A percentile compares a stretch with the other conserved stretches of the same genome.
phyloP scores from a whole-genome alignment of 257 asterid genomes.

The Salvia splendens region DNA sequence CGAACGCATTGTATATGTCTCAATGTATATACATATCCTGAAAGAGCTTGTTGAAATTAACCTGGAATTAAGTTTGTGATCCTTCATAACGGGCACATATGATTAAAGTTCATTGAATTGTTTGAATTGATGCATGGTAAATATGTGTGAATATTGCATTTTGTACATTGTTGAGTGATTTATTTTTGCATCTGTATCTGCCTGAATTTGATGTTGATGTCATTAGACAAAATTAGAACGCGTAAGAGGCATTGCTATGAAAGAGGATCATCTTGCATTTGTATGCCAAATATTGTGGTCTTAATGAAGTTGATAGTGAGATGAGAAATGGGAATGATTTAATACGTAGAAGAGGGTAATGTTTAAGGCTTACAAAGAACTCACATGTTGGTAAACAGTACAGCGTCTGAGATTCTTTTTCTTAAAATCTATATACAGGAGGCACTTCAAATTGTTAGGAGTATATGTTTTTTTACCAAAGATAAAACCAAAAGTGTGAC shows the following conservation, averaged over 20 bases:
- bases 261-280: not conserved
- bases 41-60: not conserved
- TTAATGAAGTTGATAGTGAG: not conserved
- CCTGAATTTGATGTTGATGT: not conserved
- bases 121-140: not conserved
- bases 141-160: not conserved
- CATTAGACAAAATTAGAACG: not conserved
- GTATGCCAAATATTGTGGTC: not conserved
- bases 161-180: not conserved
- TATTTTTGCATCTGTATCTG: not conserved
- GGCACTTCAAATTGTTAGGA: not conserved
- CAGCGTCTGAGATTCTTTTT: not conserved
- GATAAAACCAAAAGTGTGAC: not conserved
- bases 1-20: not conserved
- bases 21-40: constrained; percentile 2
- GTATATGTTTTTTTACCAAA: not conserved
- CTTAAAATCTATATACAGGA: not conserved
- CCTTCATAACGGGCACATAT: not conserved
- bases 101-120: not conserved
- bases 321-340: not conserved
- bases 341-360: not conserved
- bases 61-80: not conserved
- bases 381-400: not conserved
- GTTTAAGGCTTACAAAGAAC: not conserved
- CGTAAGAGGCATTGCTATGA: not conserved